phyloP scores from a whole-genome alignment of 1,139 yeast genomes.

The Candida sp. region DNA sequence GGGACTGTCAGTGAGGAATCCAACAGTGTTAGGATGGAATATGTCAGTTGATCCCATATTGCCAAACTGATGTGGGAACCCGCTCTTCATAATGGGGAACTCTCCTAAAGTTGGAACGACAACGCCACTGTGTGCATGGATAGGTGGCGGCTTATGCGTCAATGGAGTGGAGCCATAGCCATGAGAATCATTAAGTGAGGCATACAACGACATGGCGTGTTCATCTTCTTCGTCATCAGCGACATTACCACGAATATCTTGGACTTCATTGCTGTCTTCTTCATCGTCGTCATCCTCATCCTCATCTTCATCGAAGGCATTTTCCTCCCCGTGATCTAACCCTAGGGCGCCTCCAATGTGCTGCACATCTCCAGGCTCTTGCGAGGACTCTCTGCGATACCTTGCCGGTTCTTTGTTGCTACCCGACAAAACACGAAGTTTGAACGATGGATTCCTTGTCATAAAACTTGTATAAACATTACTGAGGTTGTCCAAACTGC shows the following conservation, averaged over 20 bases:
- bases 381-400: constrained; percentile 10
- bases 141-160: constrained; percentile 18
- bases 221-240: constrained; percentile 51
- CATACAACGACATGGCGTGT: constrained; percentile 54
- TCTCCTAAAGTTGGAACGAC: constrained; percentile 50
- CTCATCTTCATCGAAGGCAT: constrained; percentile 10
- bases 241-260: constrained; percentile 20
- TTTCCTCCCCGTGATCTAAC: constrained; percentile 1
- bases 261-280: constrained; percentile 14
- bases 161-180: constrained; percentile 18
- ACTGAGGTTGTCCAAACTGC: constrained; percentile 26
- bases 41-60: background rate
- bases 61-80: constrained; percentile 9
- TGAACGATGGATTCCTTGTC: constrained; percentile 20
- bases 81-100: constrained; percentile 39
- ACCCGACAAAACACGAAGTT: constrained; percentile 20
- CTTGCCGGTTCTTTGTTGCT: constrained; percentile 16
- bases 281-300: constrained; percentile 20
- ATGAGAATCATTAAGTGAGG: constrained; percentile 39
- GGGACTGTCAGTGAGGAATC: constrained; percentile 34
- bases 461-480: constrained; percentile 23
- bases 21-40: constrained; percentile 13
- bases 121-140: constrained; percentile 29
- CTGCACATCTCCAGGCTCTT: constrained; percentile 13
- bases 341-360: constrained; percentile 2